phyloP scores from a whole-genome alignment of 2,329 filamentous ascomycete species.

The Diaporthe destruens region DNA sequence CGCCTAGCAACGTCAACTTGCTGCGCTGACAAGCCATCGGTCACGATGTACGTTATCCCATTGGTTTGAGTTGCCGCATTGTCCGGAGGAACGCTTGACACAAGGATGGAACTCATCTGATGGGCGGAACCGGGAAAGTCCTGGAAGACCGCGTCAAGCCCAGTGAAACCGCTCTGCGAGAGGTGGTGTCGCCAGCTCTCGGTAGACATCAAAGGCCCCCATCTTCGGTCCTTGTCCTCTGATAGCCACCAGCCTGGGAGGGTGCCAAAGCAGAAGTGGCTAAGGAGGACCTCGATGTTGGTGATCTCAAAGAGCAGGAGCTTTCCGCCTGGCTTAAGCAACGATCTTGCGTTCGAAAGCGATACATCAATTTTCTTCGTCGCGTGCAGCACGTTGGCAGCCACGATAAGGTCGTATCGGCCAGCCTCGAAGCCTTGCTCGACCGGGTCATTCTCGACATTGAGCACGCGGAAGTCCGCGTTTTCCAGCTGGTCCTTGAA shows the following conservation, averaged over 20 bases:
- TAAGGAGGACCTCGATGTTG: slow-evolving; percentile 39
- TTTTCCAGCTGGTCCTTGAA: slow-evolving; percentile 44
- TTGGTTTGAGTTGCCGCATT: background rate
- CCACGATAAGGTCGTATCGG: slow-evolving; percentile 49
- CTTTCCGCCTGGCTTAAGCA: slow-evolving; percentile 51
- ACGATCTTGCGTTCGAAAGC: slow-evolving; percentile 44
- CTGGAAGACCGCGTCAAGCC: slow-evolving; percentile 46
- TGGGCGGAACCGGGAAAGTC: slow-evolving; percentile 44
- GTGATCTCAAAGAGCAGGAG: slow-evolving; percentile 50
- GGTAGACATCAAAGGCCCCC: slow-evolving; percentile 46
- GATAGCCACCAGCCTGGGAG: slow-evolving; percentile 52
- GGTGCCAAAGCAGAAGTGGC: slow-evolving; percentile 47
- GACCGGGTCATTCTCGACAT: slow-evolving; percentile 50
- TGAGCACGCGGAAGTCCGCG: slow-evolving; percentile 52
- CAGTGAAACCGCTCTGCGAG: slow-evolving; percentile 41
- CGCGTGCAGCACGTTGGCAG: slow-evolving; percentile 51
- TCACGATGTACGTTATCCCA: slow-evolving; percentile 7
- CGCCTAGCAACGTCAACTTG: slow-evolving; percentile 21
- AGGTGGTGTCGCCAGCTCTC: slow-evolving; percentile 45
- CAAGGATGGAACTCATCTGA: slow-evolving; percentile 41
- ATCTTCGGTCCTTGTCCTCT: slow-evolving; percentile 46
- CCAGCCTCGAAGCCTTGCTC: slow-evolving; percentile 47
- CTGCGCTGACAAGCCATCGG: slow-evolving; percentile 30
- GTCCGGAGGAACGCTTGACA: slow-evolving; percentile 43
- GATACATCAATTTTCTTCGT: slow-evolving; percentile 47